Percentiles rank a stretch among this genome's conserved stretches.
Evolutionary conservation across 2,329 filamentous ascomycete species (phyloP).

Genomic region (Dactylellina parvicollis): DNA sequence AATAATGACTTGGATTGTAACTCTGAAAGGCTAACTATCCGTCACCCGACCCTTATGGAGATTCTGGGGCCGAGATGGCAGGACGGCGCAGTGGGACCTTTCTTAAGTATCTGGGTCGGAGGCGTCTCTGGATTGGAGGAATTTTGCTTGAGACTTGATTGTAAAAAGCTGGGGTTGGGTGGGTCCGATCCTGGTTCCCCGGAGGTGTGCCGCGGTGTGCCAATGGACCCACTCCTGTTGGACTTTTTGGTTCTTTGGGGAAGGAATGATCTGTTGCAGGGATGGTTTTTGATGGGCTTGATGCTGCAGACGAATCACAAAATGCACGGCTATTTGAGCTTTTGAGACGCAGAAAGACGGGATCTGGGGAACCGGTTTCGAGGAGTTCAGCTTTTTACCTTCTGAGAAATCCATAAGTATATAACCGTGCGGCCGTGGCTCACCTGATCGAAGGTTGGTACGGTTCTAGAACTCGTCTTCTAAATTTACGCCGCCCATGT

Average conservation of each 20-base stretch:
- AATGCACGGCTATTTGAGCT: slow-evolving; percentile 22
- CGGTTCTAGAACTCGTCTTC: neutral
- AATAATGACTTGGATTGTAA: slow-evolving; percentile 16
- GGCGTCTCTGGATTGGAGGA: slow-evolving; percentile 39
- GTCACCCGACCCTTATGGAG: slow-evolving; percentile 24
- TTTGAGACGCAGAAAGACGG: slow-evolving; percentile 17
- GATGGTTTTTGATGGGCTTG: slow-evolving; percentile 30
- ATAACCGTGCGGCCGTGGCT: neutral
- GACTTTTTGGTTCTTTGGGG: neutral
- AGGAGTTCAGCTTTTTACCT: neutral
- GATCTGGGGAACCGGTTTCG: slow-evolving; percentile 1
- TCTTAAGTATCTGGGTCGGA: neutral
- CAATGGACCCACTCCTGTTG: slow-evolving; percentile 20
- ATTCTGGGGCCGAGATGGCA: slow-evolving; percentile 34
- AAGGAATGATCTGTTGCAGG: slow-evolving; percentile 40
- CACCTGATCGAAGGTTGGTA: neutral
- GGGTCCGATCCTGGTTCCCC: slow-evolving; percentile 15
- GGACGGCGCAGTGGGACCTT: slow-evolving; percentile 20
- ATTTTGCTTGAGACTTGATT: slow-evolving; percentile 18
- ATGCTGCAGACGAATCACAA: slow-evolving; percentile 39
- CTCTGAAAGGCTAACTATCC: neutral
- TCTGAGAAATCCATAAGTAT: slow-evolving; percentile 1
- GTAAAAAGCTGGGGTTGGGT: slow-evolving; percentile 37
- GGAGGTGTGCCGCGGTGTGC: slow-evolving; percentile 10
- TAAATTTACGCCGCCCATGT: neutral